Conservation (phyloP, 2,329 filamentous ascomycete species). For the Paecilomyces niveus region DNA sequence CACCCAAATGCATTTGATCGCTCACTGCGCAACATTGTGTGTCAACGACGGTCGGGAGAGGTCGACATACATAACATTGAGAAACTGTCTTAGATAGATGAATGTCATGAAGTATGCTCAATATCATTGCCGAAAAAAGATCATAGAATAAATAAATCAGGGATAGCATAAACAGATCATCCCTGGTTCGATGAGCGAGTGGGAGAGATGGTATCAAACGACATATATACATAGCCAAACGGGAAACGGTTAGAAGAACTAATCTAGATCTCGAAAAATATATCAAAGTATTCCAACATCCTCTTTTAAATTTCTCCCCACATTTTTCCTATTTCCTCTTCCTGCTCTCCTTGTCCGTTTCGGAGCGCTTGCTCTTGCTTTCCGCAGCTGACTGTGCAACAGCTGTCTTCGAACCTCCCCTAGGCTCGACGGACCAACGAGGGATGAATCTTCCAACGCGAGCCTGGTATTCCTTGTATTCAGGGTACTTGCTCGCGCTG, state of each 20-base stretch:
- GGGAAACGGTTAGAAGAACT: not conserved
- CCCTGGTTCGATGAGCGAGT: not conserved
- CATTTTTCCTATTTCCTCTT: not conserved
- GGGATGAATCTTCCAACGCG: constrained; percentile 81
- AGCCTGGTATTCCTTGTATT: constrained; percentile 78
- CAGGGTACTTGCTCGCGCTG: constrained; percentile 73
- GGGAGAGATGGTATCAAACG: not conserved
- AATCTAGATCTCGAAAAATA: not conserved
- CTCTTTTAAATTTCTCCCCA: not conserved
- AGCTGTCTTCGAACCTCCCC: constrained; percentile 4
- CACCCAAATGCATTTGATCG: not conserved
- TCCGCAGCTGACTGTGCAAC: not conserved
- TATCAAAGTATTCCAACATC: not conserved
- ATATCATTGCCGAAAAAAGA: not conserved
- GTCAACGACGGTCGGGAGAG: not conserved
- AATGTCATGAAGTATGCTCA: not conserved
- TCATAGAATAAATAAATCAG: too few species aligned
- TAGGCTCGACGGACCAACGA: constrained; percentile 27
- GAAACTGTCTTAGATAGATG: not conserved
- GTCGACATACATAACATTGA: not conserved
- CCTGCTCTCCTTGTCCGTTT: not conserved
- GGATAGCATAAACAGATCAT: too few species aligned
- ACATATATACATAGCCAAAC: not conserved
- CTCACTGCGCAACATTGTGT: not conserved
- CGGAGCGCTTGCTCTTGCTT: not conserved